Conservation (phyloP, 257 asterid genomes). For the Plectranthus barbatus region DNA sequence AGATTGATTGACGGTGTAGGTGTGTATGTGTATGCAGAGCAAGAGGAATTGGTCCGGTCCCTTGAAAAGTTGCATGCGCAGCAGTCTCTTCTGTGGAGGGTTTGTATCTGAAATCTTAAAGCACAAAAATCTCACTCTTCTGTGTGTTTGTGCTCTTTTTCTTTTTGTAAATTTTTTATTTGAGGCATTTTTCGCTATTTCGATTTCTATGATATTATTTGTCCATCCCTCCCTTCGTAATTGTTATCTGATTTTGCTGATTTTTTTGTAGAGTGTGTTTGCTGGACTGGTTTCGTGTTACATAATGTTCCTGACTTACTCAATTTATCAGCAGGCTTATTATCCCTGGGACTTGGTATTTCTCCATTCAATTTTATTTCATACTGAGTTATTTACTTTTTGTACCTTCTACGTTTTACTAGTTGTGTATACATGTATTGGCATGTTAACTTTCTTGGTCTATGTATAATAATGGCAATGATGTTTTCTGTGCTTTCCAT, state of each 20-base stretch:
- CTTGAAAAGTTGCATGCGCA: conserved; percentile 64
- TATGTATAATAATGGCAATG: not conserved
- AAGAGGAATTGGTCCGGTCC: conserved; percentile 78
- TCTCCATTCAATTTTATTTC: not conserved
- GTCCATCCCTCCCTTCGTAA: not conserved
- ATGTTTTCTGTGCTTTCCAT: not conserved
- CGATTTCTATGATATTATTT: not conserved
- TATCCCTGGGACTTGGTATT: conserved; percentile 89
- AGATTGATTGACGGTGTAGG: not conserved
- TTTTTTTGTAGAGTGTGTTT: conserved; percentile 44
- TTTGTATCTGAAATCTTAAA: conserved; percentile 12
- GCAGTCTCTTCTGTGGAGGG: conserved; percentile 83
- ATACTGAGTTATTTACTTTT: not conserved
- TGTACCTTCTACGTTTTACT: not conserved
- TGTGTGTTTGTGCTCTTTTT: not conserved
- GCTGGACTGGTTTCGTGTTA: conserved; percentile 57
- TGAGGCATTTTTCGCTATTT: not conserved
- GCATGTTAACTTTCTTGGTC: not conserved
- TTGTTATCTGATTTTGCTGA: not conserved
- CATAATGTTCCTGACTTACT: conserved; percentile 52
- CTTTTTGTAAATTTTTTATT: not conserved
- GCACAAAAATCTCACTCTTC: not conserved
- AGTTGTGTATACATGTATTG: not conserved
- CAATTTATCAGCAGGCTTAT: conserved; percentile 66
- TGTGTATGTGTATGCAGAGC: conserved; percentile 41